Percentiles rank a stretch among this genome's conserved stretches.
Evolutionary conservation across 2,329 filamentous ascomycete genomes (phyloP).

Genomic region (Ampelomyces quisqualis): DNA sequence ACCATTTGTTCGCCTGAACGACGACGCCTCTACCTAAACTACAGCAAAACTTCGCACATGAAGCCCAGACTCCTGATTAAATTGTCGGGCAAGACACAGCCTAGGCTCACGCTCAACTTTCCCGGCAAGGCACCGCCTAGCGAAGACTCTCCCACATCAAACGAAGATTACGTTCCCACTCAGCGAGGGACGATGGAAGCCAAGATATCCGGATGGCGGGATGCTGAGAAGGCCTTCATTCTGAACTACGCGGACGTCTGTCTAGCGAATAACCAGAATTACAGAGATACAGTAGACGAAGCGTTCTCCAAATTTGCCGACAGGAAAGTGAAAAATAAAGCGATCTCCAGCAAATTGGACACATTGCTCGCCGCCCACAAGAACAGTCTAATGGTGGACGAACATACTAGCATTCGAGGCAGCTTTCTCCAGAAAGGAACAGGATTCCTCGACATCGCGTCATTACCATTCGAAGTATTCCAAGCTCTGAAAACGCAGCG

Average conservation of each 20-base stretch:
- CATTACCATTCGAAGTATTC: background rate
- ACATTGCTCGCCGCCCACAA: background rate
- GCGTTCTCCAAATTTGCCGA: background rate
- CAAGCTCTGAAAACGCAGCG: background rate
- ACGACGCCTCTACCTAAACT: no score
- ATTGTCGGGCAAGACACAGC: no score
- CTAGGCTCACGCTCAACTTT: no score
- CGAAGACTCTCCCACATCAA: background rate
- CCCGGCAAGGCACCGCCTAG: no score
- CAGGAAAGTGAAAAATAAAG: background rate
- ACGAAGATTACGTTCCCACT: no score
- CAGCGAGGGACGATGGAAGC: no score
- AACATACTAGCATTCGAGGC: background rate
- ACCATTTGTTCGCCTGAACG: no score
- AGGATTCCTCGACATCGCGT: background rate
- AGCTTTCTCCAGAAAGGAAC: background rate
- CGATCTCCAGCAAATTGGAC: background rate
- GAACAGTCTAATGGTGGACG: background rate
- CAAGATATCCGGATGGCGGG: no score
- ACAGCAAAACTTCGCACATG: no score
- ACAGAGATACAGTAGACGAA: background rate
- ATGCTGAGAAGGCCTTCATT: conserved; percentile 4
- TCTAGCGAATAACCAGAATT: background rate
- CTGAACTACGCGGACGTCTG: conserved; percentile 6
- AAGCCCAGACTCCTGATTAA: no score